Percentiles rank a stretch among this genome's conserved stretches.
Conservation (phyloP, 495 filamentous ascomycete genomes). For the Staphylotrichum tortipilum region DNA sequence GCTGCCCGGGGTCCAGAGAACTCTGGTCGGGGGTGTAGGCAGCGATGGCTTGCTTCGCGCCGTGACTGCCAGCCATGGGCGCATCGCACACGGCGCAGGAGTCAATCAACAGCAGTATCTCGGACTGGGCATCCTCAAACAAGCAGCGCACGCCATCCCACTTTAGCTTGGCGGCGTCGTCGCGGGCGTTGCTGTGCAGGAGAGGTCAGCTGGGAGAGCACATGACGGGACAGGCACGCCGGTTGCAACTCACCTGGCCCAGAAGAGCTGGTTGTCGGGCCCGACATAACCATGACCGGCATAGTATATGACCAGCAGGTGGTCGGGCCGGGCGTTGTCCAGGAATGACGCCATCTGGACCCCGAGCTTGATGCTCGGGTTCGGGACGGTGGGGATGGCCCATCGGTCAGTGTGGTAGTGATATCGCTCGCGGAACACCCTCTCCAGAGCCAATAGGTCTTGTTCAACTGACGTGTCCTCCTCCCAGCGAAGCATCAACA, state of each 20-base stretch:
- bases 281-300: conserved; percentile 45
- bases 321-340: conserved; percentile 43
- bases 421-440: conserved; percentile 45
- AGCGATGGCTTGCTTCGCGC: conserved; percentile 48
- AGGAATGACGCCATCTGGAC: conserved; percentile 43
- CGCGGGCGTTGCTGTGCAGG: conserved; percentile 29
- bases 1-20: conserved; percentile 32
- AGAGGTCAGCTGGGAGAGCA: conserved; percentile 7
- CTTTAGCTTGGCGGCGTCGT: conserved; percentile 36
- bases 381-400: conserved; percentile 42
- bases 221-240: neutral
- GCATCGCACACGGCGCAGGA: conserved; percentile 38
- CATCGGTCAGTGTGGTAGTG: conserved; percentile 45
- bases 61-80: conserved; percentile 34
- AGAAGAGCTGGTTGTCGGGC: conserved; percentile 44
- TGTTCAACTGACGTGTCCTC: conserved; percentile 42
- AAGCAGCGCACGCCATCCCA: conserved; percentile 44
- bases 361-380: conserved; percentile 45
- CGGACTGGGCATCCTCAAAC: conserved; percentile 42
- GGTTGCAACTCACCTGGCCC: conserved; percentile 42
- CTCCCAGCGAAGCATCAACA: conserved; percentile 48
- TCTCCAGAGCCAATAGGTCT: conserved; percentile 40
- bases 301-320: conserved; percentile 50
- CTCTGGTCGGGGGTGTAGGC: conserved; percentile 43
- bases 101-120: conserved; percentile 42